Conservation (phyloP, 805 yeast genomes). For the Torulaspora gathmanii region DNA sequence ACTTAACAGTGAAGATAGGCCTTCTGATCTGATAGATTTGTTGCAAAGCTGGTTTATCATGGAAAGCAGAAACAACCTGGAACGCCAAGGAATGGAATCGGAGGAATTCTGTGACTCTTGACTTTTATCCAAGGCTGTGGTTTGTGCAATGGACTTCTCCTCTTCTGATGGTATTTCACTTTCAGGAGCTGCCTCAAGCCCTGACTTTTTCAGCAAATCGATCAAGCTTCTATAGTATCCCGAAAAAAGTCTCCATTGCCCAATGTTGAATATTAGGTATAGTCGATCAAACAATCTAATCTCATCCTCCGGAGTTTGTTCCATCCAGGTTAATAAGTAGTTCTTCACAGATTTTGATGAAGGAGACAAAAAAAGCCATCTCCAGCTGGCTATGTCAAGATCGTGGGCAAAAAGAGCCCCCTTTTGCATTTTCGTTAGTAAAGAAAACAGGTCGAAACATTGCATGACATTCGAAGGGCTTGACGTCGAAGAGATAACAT, state of each 20-base stretch:
- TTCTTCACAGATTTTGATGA: conserved; percentile 41
- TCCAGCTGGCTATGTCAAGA: conserved; percentile 57
- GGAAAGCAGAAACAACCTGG: conserved; percentile 38
- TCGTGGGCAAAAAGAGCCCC: conserved; percentile 41
- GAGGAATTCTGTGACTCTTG: conserved; percentile 17
- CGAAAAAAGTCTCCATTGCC: conserved; percentile 41
- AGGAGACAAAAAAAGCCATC: conserved; percentile 46
- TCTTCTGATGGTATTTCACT: conserved; percentile 44
- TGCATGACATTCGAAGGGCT: conserved; percentile 39
- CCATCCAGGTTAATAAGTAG: conserved; percentile 58
- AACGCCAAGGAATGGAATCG: conserved; percentile 41
- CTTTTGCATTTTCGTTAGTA: conserved; percentile 53
- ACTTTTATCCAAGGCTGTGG: conserved; percentile 13
- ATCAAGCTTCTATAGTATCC: conserved; percentile 41
- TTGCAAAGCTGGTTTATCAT: conserved; percentile 29
- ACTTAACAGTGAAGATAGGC: conserved; percentile 1
- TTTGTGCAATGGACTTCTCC: conserved; percentile 41
- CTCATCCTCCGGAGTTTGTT: conserved; percentile 42
- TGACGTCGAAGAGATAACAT: conserved; percentile 44
- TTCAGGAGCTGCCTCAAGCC: conserved; percentile 32
- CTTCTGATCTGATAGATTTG: conserved; percentile 7
- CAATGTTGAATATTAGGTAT: conserved; percentile 45
- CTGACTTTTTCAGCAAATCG: conserved; percentile 39
- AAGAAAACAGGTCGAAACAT: conserved; percentile 54
- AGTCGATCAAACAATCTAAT: conserved; percentile 54